These are phyloP conservation scores for Phialocephala sp. DNA, from an alignment of 2,329 filamentous ascomycete species.

Conservation along the genomic window DNA sequence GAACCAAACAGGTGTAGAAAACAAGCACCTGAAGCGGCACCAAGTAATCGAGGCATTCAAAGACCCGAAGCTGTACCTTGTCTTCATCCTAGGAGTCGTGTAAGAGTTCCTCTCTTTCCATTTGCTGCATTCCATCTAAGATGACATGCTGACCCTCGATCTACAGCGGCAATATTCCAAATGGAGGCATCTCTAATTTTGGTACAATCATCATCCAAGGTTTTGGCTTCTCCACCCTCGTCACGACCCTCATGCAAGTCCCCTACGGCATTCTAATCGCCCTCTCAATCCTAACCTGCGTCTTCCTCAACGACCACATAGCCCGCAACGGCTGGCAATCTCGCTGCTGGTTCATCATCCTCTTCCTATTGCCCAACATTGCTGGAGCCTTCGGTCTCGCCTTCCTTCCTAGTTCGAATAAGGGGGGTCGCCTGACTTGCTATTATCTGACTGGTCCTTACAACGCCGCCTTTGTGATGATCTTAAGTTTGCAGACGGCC, in stretches of 20 bases:
- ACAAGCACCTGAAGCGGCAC: conserved; percentile 31
- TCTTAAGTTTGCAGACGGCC: conserved; percentile 54
- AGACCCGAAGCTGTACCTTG: conserved; percentile 36
- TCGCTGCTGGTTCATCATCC: conserved; percentile 62
- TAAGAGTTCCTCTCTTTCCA: conserved; percentile 20
- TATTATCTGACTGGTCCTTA: conserved; percentile 49
- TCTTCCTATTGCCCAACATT: conserved; percentile 60
- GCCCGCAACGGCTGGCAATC: conserved; percentile 47
- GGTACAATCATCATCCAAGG: conserved; percentile 62
- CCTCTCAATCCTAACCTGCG: conserved; percentile 52
- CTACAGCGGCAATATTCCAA: conserved; percentile 51
- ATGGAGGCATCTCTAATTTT: conserved; percentile 63
- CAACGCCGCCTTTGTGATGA: conserved; percentile 27
- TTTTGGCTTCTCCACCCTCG: conserved; percentile 53
- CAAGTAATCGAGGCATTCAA: conserved; percentile 33
- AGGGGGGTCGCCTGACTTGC: conserved; percentile 54
- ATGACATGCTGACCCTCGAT: neutral
- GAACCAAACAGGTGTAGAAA: conserved; percentile 34
- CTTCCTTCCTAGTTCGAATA: conserved; percentile 50
- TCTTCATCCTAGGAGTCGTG: conserved; percentile 55
- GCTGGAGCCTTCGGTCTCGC: conserved; percentile 58
- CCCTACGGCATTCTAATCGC: conserved; percentile 62
- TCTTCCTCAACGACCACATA: conserved; percentile 54
- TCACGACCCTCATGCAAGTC: conserved; percentile 60
- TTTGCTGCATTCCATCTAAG: neutral